These are phyloP conservation scores for Pilasporangium apinafurcum DNA, from an alignment of 352 stramenopile genomes.

Conservation along the genomic window DNA sequence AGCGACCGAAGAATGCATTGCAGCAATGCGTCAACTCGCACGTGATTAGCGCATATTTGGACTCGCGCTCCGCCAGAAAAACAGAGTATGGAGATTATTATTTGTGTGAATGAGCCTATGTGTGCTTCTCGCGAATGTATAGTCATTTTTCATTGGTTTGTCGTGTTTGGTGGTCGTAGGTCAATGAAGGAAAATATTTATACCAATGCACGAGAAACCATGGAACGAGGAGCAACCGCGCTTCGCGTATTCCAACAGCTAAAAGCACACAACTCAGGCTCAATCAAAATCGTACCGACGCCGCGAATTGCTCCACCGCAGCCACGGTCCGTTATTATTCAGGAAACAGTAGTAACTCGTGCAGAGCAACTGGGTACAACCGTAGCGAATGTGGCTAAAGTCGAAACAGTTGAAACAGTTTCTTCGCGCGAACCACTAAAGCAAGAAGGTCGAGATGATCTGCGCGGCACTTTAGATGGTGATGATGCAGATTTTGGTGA, in stretches of 20 bases:
- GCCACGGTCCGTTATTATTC: not conserved
- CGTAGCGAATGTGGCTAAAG: too few species aligned
- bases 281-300: constrained; percentile 39
- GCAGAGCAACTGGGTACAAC: constrained; percentile 1
- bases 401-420: too few species aligned
- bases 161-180: not conserved
- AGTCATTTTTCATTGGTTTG: not conserved
- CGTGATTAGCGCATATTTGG: constrained; percentile 66
- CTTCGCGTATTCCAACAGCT: constrained; percentile 11
- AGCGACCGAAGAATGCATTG: constrained; percentile 32
- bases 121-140: constrained; percentile 1
- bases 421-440: too few species aligned
- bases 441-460: not conserved
- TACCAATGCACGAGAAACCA: constrained; percentile 15
- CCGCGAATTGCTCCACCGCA: not conserved
- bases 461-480: constrained; percentile 12
- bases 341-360: not conserved
- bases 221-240: constrained; percentile 33
- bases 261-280: constrained; percentile 1
- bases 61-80: constrained; percentile 42
- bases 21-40: constrained; percentile 79
- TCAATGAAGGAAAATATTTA: not conserved
- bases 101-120: not conserved
- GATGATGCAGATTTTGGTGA: too few species aligned
- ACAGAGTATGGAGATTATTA: constrained; percentile 19